A percentile compares a stretch with the other conserved stretches of the same genome.
Evolutionary conservation across 2,329 filamentous ascomycete genomes (phyloP).

Genomic region (Botrytis hyacinthi): DNA sequence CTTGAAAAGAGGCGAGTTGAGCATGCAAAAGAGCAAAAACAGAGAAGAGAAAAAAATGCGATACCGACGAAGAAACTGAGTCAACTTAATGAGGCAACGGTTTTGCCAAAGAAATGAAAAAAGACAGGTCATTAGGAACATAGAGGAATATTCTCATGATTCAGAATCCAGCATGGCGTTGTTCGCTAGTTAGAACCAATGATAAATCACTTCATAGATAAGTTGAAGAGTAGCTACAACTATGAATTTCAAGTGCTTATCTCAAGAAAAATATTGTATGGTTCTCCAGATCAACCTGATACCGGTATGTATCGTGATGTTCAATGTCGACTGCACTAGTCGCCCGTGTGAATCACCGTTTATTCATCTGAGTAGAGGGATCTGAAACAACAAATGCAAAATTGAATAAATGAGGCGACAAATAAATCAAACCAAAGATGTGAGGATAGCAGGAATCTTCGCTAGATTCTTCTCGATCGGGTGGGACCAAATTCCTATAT

Average conservation of each 20-base stretch:
- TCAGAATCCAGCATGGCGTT: background rate
- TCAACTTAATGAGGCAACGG: no score
- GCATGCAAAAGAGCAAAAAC: no score
- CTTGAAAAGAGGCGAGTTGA: no score
- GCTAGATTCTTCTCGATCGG: background rate
- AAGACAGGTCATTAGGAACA: no score
- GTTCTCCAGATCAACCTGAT: background rate
- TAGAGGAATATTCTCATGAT: no score
- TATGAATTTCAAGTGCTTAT: background rate
- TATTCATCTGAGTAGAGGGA: background rate
- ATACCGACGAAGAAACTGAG: no score
- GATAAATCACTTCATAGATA: background rate
- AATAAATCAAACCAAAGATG: background rate
- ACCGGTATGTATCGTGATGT: background rate
- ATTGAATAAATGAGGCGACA: background rate
- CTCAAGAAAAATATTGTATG: rapidly evolving
- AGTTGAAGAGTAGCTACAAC: background rate
- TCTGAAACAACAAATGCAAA: background rate
- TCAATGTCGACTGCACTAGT: background rate
- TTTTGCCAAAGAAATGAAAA: no score
- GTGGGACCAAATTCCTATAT: background rate
- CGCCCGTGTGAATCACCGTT: background rate
- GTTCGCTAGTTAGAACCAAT: background rate
- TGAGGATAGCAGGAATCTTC: background rate
- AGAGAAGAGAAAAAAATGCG: no score